Percentiles rank a stretch among this genome's conserved stretches.
Conservation (phyloP, 2,329 filamentous ascomycete genomes). For the Cryphonectria japonica region DNA sequence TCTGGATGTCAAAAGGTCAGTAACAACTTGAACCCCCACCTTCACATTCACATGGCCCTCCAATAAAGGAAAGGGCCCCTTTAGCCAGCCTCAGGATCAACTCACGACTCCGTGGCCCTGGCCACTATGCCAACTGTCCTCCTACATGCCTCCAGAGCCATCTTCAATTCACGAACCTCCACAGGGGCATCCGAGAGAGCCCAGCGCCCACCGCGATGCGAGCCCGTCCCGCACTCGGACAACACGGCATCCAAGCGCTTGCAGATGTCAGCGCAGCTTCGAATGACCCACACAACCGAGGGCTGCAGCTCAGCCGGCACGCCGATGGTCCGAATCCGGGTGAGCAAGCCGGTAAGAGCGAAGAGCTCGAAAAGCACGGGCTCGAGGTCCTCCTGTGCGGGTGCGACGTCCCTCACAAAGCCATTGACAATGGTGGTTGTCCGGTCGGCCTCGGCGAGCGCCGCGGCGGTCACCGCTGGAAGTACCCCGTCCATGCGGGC, state of each 20-base stretch:
- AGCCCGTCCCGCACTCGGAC: conserved; percentile 20
- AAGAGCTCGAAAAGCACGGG: conserved; percentile 23
- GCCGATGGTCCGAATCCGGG: conserved; percentile 5
- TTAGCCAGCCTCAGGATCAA: not conserved
- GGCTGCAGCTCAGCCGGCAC: conserved; percentile 9
- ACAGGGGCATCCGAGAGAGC: conserved; percentile 20
- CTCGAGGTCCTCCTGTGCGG: conserved; percentile 24
- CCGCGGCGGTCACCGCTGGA: conserved; percentile 25
- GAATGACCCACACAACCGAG: conserved; percentile 18
- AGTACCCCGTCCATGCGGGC: conserved; percentile 24
- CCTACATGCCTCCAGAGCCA: conserved; percentile 21
- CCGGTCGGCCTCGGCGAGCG: conserved; percentile 22
- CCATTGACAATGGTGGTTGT: conserved; percentile 15
- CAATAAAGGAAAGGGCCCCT: too few species aligned
- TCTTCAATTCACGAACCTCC: conserved; percentile 18
- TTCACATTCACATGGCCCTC: not conserved
- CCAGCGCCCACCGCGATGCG: conserved; percentile 25
- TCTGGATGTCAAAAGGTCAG: conserved; percentile 11
- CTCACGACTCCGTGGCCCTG: conserved; percentile 25
- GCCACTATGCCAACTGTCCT: conserved; percentile 21
- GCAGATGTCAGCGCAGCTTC: conserved; percentile 23
- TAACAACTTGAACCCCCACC: not conserved
- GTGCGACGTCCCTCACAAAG: conserved; percentile 25
- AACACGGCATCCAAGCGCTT: conserved; percentile 20
- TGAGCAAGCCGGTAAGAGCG: conserved; percentile 16